Percentiles rank a stretch among this genome's conserved stretches.
Evolutionary conservation across 2,329 filamentous ascomycete genomes (phyloP).

Genomic region (Ciborinia camelliae): DNA sequence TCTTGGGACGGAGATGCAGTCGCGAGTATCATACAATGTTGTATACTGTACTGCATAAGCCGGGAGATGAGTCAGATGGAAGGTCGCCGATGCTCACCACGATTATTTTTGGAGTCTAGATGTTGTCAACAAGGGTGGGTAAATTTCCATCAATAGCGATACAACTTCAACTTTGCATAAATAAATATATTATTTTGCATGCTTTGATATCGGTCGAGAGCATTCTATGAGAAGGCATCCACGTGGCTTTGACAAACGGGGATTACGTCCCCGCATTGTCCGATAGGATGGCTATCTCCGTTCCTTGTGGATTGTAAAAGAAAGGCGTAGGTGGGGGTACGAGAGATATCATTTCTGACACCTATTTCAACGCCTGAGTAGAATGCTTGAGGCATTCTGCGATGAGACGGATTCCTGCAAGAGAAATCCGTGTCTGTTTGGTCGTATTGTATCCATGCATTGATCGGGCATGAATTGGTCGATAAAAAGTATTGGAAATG

Average conservation of each 20-base stretch:
- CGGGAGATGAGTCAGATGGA: slow-evolving; percentile 1
- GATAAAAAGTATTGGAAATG: background rate
- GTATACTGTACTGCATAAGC: background rate
- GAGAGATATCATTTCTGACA: background rate
- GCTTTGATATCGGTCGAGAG: background rate
- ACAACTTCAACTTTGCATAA: background rate
- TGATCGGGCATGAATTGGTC: background rate
- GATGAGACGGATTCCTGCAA: background rate
- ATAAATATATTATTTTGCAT: slow-evolving; percentile 1
- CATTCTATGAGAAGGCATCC: background rate
- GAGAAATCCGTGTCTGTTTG: background rate
- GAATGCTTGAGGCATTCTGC: background rate
- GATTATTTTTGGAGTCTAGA: background rate
- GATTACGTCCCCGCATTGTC: background rate
- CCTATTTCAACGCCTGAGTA: background rate
- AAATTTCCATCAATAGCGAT: background rate
- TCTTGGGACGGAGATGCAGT: background rate
- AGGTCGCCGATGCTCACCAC: slow-evolving; percentile 3
- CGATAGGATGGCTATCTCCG: background rate
- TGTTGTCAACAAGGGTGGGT: background rate
- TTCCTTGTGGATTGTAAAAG: background rate
- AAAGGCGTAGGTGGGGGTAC: background rate
- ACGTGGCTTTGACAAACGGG: background rate
- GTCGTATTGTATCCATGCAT: background rate
- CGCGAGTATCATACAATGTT: background rate